Evolutionary conservation across 768 basidiomycete species (phyloP).

Genomic region (Xerocomellus intermedius): DNA sequence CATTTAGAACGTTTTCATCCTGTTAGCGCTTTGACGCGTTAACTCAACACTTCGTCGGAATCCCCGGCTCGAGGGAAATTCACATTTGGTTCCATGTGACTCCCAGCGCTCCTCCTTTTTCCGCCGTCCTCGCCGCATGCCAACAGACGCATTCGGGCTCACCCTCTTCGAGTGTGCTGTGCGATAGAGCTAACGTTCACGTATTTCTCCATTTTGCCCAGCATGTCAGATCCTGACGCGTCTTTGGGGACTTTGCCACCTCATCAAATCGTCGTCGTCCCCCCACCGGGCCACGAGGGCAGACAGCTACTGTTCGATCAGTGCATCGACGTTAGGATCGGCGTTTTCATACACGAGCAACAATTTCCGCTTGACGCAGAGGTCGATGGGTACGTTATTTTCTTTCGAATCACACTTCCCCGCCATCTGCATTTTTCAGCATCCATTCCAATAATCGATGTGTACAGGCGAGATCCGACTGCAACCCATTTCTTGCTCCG

Average conservation of each 20-base stretch:
- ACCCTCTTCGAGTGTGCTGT: conserved; percentile 19
- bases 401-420: conserved; percentile 8
- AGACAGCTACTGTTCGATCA: conserved; percentile 55
- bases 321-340: conserved; percentile 58
- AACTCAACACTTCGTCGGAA: conserved; percentile 2
- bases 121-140: conserved; percentile 1
- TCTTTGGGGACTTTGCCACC: conserved; percentile 28
- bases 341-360: conserved; percentile 52
- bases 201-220: background rate
- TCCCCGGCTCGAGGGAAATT: conserved; percentile 16
- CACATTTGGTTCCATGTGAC: conserved; percentile 18
- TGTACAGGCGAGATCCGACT: conserved; percentile 54
- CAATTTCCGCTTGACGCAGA: conserved; percentile 72
- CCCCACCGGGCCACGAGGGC: conserved; percentile 33
- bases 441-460: conserved; percentile 8
- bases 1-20: conserved; percentile 7
- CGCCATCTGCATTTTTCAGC: conserved; percentile 8
- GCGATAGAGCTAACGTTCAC: conserved; percentile 9
- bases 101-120: background rate
- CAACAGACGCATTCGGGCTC: background rate
- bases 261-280: conserved; percentile 59
- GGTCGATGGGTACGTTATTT: conserved; percentile 61
- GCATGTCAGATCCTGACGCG: conserved; percentile 19
- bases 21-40: conserved; percentile 13
- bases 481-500: conserved; percentile 75